A percentile compares a stretch with the other conserved stretches of the same genome.
phyloP scores from a whole-genome alignment of 768 basidiomycete genomes.

The Sporobolomyces phaffii region DNA sequence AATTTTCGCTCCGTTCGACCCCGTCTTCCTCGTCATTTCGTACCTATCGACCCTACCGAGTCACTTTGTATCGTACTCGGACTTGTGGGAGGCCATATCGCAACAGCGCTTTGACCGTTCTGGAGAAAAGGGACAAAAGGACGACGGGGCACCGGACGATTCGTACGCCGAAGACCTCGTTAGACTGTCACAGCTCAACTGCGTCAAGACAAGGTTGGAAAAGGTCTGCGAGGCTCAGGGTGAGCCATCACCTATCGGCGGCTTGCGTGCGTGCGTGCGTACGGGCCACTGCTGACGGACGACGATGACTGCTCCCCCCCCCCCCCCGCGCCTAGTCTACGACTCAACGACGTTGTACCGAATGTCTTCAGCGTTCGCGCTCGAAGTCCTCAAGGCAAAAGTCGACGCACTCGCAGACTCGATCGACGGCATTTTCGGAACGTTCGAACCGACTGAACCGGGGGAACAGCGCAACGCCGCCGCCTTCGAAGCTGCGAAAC shows the following conservation, averaged over 20 bases:
- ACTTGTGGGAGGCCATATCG: slow-evolving; percentile 22
- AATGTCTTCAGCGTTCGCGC: not conserved
- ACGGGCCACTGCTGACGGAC: too few relatives aligned
- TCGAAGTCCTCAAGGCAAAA: slow-evolving; percentile 10
- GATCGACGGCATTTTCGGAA: slow-evolving; percentile 20
- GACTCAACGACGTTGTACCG: slow-evolving; percentile 21
- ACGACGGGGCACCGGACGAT: not conserved
- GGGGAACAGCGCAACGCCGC: slow-evolving; percentile 10
- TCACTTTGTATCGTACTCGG: slow-evolving; percentile 9
- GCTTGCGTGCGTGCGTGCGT: too few relatives aligned
- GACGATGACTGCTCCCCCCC: too few relatives aligned
- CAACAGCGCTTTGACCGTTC: slow-evolving; percentile 5
- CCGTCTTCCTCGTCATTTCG: slow-evolving; percentile 25
- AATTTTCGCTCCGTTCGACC: slow-evolving; percentile 28
- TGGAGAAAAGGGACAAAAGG: not conserved
- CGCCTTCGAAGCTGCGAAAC: not conserved
- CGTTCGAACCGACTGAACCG: slow-evolving; percentile 14
- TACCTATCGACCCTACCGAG: slow-evolving; percentile 24
- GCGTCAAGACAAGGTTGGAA: slow-evolving; percentile 7
- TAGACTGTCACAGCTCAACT: slow-evolving; percentile 4
- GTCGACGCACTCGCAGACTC: not conserved
- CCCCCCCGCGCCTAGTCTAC: too few relatives aligned
- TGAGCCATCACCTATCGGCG: not conserved
- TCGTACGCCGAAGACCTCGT: slow-evolving; percentile 18
- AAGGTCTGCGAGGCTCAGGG: slow-evolving; percentile 30